Evolutionary conservation across 2,329 filamentous ascomycete species (phyloP).

Genomic region (Pseudodiploospora longispora): DNA sequence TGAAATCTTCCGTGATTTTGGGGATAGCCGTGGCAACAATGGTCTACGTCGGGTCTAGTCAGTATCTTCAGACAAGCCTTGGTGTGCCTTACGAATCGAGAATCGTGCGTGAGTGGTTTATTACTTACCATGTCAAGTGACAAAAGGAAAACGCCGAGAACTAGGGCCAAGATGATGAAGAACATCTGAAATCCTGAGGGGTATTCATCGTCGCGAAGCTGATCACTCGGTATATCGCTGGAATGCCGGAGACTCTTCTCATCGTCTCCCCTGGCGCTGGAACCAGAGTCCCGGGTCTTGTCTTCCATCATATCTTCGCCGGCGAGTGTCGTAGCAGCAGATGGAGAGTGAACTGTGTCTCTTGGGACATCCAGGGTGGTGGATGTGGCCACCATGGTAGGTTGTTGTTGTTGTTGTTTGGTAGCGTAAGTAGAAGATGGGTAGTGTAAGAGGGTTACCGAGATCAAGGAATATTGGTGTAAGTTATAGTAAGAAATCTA

Average conservation of each 20-base stretch:
- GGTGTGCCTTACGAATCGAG: too few relatives aligned
- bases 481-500: too few relatives aligned
- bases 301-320: constrained; percentile 19
- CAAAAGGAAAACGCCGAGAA: constrained; percentile 41
- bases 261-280: constrained; percentile 1
- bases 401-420: background rate
- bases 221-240: constrained; percentile 7
- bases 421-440: too few relatives aligned
- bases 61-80: too few relatives aligned
- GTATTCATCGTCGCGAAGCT: constrained; percentile 26
- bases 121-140: constrained; percentile 37
- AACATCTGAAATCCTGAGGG: constrained; percentile 30
- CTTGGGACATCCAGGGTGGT: constrained; percentile 16
- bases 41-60: constrained; percentile 25
- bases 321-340: constrained; percentile 20
- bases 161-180: constrained; percentile 38
- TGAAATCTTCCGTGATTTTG: constrained; percentile 45
- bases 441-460: too few relatives aligned
- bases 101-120: background rate
- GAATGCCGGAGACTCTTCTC: constrained; percentile 4
- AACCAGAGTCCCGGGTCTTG: constrained; percentile 13
- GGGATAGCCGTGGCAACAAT: constrained; percentile 51
- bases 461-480: too few relatives aligned
- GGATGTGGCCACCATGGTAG: background rate
- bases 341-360: constrained; percentile 16